Conservation (phyloP, 768 basidiomycete species). For the Exidia glandulosa region DNA sequence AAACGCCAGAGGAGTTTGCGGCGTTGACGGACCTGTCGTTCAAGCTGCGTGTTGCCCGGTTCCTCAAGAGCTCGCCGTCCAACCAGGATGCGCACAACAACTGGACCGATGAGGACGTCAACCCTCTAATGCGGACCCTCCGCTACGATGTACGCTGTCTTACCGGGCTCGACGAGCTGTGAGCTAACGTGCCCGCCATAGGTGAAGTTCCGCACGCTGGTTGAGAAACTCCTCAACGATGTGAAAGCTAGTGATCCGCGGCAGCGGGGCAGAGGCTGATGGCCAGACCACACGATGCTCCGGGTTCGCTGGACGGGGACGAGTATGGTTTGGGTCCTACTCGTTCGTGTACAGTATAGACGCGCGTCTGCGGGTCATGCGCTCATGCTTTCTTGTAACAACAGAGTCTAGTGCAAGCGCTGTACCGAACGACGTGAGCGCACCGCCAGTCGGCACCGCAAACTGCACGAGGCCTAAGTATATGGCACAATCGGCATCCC, state of each 20-base stretch:
- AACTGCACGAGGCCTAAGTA: too few species aligned
- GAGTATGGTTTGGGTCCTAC: too few species aligned
- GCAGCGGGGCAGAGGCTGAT: neutral
- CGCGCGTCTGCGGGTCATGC: neutral
- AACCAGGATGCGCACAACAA: neutral
- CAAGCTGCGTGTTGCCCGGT: neutral
- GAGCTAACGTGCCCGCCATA: neutral
- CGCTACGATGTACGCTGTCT: neutral
- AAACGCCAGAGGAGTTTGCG: neutral
- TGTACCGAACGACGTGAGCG: too few species aligned
- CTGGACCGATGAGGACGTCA: neutral
- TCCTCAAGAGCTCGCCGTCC: neutral
- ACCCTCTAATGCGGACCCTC: neutral
- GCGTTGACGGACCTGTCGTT: neutral
- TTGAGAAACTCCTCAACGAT: neutral
- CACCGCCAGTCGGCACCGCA: too few species aligned
- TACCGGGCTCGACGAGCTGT: neutral
- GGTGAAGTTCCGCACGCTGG: neutral
- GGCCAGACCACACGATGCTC: neutral
- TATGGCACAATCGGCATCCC: too few species aligned
- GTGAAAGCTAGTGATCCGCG: neutral
- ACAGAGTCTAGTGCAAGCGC: too few species aligned
- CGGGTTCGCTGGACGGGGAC: neutral
- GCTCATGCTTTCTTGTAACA: neutral
- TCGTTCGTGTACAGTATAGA: neutral